These are phyloP conservation scores for Trametes elegans DNA, from an alignment of 768 basidiomycete species.

Conservation along the genomic window DNA sequence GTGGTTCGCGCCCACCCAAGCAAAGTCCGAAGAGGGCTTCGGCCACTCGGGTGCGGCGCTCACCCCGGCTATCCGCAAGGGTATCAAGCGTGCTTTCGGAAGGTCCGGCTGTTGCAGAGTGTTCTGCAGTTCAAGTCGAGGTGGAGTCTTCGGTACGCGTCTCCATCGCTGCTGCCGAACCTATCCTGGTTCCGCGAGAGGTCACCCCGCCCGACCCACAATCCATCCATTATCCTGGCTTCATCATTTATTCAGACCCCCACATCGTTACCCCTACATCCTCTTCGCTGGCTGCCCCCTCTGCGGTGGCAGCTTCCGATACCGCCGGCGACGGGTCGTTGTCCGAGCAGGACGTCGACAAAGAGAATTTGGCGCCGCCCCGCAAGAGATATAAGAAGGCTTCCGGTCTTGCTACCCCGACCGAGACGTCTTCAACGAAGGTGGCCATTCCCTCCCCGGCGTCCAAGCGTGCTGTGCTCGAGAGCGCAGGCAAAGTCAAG, in stretches of 20 bases:
- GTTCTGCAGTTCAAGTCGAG: not conserved
- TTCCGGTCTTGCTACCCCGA: constrained; percentile 3
- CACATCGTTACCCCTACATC: constrained; percentile 21
- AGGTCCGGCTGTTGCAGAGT: not conserved
- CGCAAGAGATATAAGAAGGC: constrained; percentile 43
- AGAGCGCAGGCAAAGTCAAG: not conserved
- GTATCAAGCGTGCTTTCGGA: not conserved
- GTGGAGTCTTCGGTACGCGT: not conserved
- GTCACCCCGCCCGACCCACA: constrained; percentile 47
- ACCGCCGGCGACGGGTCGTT: constrained; percentile 5
- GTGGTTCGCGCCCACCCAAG: constrained; percentile 4
- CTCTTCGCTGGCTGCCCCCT: not conserved
- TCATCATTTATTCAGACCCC: constrained; percentile 52
- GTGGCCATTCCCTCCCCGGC: constrained; percentile 12
- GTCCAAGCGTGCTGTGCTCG: not conserved
- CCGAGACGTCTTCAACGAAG: constrained; percentile 17
- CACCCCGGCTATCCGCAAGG: constrained; percentile 6
- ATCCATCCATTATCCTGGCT: constrained; percentile 69
- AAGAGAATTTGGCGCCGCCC: constrained; percentile 59
- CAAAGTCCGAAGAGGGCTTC: constrained; percentile 9
- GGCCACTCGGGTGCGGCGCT: constrained; percentile 4
- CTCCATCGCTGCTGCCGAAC: not conserved
- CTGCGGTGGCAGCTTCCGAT: not conserved
- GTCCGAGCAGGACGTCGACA: constrained; percentile 40
- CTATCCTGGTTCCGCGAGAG: constrained; percentile 29